Conservation (phyloP, 805 yeast genomes). For the Jamesozyma spencerorum region DNA sequence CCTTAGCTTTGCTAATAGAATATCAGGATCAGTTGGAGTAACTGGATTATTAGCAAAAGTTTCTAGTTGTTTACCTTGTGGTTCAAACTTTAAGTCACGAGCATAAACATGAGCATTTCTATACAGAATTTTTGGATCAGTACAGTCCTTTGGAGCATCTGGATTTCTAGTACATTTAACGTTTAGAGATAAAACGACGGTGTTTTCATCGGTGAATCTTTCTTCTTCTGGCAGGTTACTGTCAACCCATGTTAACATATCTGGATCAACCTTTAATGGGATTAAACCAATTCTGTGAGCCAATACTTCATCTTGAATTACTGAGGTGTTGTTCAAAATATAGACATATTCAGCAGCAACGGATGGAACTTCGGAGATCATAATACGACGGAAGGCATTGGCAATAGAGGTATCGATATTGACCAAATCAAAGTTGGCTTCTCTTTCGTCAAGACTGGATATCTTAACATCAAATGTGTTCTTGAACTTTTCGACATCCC, state of each 20-base stretch:
- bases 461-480: slow-evolving; percentile 57
- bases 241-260: slow-evolving; percentile 76
- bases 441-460: slow-evolving; percentile 53
- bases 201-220: slow-evolving; percentile 77
- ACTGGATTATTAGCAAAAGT: slow-evolving; percentile 58
- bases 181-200: slow-evolving; percentile 73
- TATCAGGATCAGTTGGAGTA: slow-evolving; percentile 77
- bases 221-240: slow-evolving; percentile 51
- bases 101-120: slow-evolving; percentile 85
- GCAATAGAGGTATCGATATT: slow-evolving; percentile 88
- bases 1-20: slow-evolving; percentile 81
- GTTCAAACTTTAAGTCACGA: slow-evolving; percentile 77
- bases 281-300: slow-evolving; percentile 91
- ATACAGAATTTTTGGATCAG: slow-evolving; percentile 77
- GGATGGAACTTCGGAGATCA: slow-evolving; percentile 94
- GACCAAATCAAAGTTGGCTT: slow-evolving; percentile 77
- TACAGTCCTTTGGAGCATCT: slow-evolving; percentile 65
- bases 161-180: slow-evolving; percentile 81
- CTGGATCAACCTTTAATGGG: slow-evolving; percentile 89
- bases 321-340: slow-evolving; percentile 89
- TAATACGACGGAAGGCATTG: slow-evolving; percentile 92
- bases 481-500: slow-evolving; percentile 80
- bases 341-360: slow-evolving; percentile 91
- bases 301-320: slow-evolving; percentile 92
- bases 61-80: slow-evolving; percentile 80